Conservation (phyloP, 352 stramenopile species). For the Globisporangium barbulae region DNA sequence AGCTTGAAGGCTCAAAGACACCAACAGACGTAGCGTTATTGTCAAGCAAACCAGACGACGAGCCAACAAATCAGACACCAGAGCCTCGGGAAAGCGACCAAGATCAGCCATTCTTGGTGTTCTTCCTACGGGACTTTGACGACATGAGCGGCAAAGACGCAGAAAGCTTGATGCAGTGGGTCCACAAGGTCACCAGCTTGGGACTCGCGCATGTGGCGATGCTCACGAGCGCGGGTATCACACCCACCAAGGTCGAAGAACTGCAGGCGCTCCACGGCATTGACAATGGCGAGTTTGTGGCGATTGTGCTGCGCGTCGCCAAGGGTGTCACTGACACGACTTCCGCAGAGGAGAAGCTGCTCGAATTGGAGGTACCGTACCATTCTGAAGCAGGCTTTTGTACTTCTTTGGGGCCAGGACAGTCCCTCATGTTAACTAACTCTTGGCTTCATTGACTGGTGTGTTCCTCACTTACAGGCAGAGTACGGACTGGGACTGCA, state of each 20-base stretch:
- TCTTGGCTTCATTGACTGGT: background rate
- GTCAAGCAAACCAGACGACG: background rate
- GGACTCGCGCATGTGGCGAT: constrained; percentile 60
- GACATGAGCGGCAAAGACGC: constrained; percentile 28
- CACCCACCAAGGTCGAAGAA: constrained; percentile 35
- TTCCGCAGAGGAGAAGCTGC: constrained; percentile 52
- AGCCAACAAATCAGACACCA: constrained; percentile 12
- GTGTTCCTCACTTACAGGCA: background rate
- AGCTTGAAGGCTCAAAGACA: constrained; percentile 13
- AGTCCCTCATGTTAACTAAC: background rate
- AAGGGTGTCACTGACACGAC: constrained; percentile 41
- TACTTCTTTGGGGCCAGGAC: too few relatives aligned
- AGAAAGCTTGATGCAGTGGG: constrained; percentile 47
- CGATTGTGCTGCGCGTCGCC: constrained; percentile 58
- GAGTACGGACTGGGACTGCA: constrained; percentile 13
- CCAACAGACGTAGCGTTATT: background rate
- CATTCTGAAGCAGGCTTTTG: too few relatives aligned
- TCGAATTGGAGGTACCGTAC: constrained; percentile 28
- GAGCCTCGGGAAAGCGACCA: background rate
- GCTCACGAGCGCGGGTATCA: constrained; percentile 38
- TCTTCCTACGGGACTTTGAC: constrained; percentile 62
- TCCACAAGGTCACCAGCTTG: constrained; percentile 36
- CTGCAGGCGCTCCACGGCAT: constrained; percentile 34
- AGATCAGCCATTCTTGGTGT: constrained; percentile 29
- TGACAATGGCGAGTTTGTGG: constrained; percentile 40